These are phyloP conservation scores for Alisma plantagoaquatica DNA, from an alignment of 106 monocot genomes.

Conservation along the genomic window DNA sequence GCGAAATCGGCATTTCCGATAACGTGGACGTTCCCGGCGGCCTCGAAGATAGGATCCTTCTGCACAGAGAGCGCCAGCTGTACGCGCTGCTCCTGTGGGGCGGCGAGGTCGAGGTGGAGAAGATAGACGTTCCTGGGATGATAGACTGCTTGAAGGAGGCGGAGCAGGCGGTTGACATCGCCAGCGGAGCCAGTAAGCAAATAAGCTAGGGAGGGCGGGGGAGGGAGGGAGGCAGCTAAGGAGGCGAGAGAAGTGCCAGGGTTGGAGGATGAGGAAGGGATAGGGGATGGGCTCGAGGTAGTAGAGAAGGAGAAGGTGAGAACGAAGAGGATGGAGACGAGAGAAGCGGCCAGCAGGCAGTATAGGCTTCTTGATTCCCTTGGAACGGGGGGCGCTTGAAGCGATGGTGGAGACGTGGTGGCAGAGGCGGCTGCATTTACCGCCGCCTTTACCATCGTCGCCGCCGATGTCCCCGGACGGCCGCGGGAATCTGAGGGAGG, in stretches of 20 bases:
- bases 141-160: constrained; percentile 13
- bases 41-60: neutral
- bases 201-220: constrained; percentile 8
- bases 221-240: neutral
- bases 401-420: no score
- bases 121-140: constrained; percentile 6
- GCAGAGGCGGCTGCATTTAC: no score
- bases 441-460: no score
- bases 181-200: constrained; percentile 2
- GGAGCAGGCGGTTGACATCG: neutral
- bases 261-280: neutral
- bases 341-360: no score
- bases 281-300: no score
- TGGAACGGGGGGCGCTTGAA: no score
- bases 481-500: no score
- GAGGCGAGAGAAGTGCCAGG: neutral
- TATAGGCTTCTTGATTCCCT: no score
- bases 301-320: no score
- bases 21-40: constrained; percentile 11
- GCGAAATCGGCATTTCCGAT: constrained; percentile 12
- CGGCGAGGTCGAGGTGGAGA: no score
- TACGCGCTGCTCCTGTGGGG: constrained; percentile 10
- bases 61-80: neutral
- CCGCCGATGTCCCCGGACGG: no score
- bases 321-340: no score